Evolutionary conservation across 108 stramenopile species (phyloP).

Genomic region (Fragilariopsis cylindrus): DNA sequence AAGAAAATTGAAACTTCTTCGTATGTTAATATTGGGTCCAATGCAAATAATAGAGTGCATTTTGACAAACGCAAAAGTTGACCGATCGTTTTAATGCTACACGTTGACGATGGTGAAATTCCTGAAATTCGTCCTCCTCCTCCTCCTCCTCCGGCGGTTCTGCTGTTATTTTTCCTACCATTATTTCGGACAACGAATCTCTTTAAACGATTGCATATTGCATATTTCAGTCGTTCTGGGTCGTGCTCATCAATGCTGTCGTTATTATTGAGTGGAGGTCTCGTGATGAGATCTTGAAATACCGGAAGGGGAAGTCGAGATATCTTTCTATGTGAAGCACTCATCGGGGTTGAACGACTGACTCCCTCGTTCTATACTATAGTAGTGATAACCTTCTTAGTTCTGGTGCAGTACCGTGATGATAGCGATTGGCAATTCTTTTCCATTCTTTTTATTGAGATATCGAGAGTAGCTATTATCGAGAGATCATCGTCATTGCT

Average conservation of each 20-base stretch:
- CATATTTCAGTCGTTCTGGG: slow-evolving; percentile 14
- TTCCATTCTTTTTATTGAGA: no score
- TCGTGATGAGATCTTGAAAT: slow-evolving; percentile 54
- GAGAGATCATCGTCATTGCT: no score
- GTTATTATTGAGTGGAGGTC: slow-evolving; percentile 22
- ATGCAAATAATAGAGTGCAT: slow-evolving; percentile 43
- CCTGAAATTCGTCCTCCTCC: not conserved
- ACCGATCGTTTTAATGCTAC: slow-evolving; percentile 54
- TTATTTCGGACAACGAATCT: not conserved
- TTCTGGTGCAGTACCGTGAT: no score
- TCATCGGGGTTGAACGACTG: slow-evolving; percentile 25
- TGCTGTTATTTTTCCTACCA: not conserved
- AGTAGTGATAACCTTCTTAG: no score
- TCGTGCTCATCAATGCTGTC: slow-evolving; percentile 33
- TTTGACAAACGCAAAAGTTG: slow-evolving; percentile 51
- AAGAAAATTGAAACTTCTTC: slow-evolving; percentile 51
- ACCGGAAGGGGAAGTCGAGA: slow-evolving; percentile 61
- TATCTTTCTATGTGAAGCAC: slow-evolving; percentile 50
- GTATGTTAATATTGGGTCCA: slow-evolving; percentile 80
- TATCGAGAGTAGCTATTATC: no score
- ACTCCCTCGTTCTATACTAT: no score
- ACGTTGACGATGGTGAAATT: not conserved
- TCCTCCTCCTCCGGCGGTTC: not conserved
- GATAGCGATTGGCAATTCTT: no score
- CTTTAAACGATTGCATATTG: slow-evolving; percentile 9